Base-by-base conservation (phyloP, 768 basidiomycete species). In the Pisolithus tinctorius region DNA sequence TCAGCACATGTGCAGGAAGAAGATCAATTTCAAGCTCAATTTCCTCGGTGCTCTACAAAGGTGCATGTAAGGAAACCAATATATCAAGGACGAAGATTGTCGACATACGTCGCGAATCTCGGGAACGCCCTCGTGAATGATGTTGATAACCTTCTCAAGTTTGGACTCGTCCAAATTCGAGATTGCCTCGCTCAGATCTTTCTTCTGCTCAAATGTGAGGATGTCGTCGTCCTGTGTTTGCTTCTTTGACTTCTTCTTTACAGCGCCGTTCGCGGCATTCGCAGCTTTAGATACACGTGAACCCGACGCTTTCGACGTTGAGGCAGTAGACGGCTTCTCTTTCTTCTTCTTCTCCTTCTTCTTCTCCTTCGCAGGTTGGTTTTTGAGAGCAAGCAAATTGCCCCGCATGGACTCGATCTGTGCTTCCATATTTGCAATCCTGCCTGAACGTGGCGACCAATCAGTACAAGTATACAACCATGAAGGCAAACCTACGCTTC, bases 21-120 rank as follows among this genome's bases (percentile, higher is more conserved):
- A 83, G 74, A 63, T 98, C 96, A 63, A 99, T 98, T 70, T 99
- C 96, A 40, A 99, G 81, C 68, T 99, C 96, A 62, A 99, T 97
- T 73, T 99, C 96, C 69, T 97, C 93, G 43, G 87, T 88, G 68
- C 90, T 93, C 90, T 93, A 73, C 55, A 53, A 50, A n/a, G 57
- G 30, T 48, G 27, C 53, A 13, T 47, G 52, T 54, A 53, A 62
- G 53, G 51, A 53, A 7, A 31, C 29, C n/a, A 54, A 40, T 17
- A 54, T 30, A 11, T 34, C 5, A 50, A 36, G 34, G 41, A 27
- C 31, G 20, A 17, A 69, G 48, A 27, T 6, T 47, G 26, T 47
- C 10, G 6, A 76, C 93, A 72, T 67, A 96, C 94, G 63, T 93
- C 89, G 65, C 92, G 82, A 51, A 97, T 88, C 62, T 93, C 90